phyloP scores from a whole-genome alignment of 441 rosid genomes.

The Euphorbia celastroides region DNA sequence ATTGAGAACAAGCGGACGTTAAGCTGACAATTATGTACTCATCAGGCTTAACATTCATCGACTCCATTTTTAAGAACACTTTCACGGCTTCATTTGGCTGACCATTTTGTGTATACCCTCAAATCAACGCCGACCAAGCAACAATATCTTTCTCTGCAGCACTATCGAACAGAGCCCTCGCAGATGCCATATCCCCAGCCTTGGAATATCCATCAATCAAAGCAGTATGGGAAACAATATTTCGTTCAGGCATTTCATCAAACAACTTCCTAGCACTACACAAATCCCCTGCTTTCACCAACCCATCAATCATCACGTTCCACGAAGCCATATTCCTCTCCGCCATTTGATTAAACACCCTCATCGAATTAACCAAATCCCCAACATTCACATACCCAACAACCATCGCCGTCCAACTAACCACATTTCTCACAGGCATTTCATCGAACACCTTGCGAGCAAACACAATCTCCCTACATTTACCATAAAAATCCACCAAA shows the following conservation, averaged over 20 bases:
- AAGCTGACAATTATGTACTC: conserved; percentile 56
- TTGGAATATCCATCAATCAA: conserved; percentile 78
- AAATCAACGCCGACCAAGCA: conserved; percentile 66
- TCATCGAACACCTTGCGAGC: conserved; percentile 63
- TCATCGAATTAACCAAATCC: conserved; percentile 44
- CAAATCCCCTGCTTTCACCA: conserved; percentile 51
- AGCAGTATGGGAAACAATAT: conserved; percentile 48
- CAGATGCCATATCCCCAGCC: conserved; percentile 61
- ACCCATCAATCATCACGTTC: conserved; percentile 58
- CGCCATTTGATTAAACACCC: conserved; percentile 50
- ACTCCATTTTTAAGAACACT: conserved; percentile 45
- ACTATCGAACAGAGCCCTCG: conserved; percentile 51
- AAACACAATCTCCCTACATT: conserved; percentile 34
- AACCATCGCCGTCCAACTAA: conserved; percentile 74
- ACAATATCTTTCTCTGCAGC: conserved; percentile 49
- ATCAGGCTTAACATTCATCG: conserved; percentile 48
- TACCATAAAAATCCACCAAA: conserved; percentile 62
- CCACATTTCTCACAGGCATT: conserved; percentile 47
- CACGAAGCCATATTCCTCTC: conserved; percentile 49
- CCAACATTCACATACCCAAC: conserved; percentile 42
- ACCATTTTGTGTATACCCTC: conserved; percentile 72
- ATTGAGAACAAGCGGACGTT: conserved; percentile 80
- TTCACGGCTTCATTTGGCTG: conserved; percentile 52
- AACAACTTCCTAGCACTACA: conserved; percentile 47
- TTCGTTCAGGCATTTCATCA: conserved; percentile 58